Conservation (phyloP, 306 rosid genomes). For the Glycyrrhiza uralensis region DNA sequence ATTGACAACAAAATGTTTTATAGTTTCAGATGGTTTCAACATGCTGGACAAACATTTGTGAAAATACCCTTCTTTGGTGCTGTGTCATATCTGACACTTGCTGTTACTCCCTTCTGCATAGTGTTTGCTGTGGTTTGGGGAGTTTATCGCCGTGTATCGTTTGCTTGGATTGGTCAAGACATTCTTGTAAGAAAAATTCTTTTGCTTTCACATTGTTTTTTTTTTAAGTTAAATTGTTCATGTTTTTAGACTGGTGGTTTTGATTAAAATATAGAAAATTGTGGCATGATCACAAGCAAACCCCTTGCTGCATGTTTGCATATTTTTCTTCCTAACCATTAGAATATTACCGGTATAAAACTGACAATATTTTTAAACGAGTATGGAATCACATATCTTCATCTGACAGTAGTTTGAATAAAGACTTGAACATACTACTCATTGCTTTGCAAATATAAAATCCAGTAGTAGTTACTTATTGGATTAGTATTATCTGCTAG, state of each 20-base stretch:
- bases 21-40: constrained; percentile 96
- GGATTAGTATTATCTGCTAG: background rate
- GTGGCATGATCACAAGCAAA: background rate
- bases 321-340: background rate
- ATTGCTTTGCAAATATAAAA: background rate
- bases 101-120: constrained; percentile 91
- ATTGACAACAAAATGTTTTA: constrained; percentile 45
- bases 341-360: background rate
- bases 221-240: background rate
- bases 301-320: background rate
- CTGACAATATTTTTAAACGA: background rate
- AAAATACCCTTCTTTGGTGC: constrained; percentile 90
- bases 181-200: constrained; percentile 70
- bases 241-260: background rate
- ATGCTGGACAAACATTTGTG: constrained; percentile 65
- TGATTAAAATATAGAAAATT: constrained; percentile 18
- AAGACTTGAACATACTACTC: background rate
- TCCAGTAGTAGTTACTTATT: background rate
- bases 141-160: constrained; percentile 48
- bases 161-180: constrained; percentile 99
- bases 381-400: background rate
- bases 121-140: constrained; percentile 88
- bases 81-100: constrained; percentile 80
- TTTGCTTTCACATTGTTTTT: background rate
- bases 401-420: background rate